Base-by-base conservation (phyloP, 176 grass and related monocot genomes). In the Carex scoparia region DNA sequence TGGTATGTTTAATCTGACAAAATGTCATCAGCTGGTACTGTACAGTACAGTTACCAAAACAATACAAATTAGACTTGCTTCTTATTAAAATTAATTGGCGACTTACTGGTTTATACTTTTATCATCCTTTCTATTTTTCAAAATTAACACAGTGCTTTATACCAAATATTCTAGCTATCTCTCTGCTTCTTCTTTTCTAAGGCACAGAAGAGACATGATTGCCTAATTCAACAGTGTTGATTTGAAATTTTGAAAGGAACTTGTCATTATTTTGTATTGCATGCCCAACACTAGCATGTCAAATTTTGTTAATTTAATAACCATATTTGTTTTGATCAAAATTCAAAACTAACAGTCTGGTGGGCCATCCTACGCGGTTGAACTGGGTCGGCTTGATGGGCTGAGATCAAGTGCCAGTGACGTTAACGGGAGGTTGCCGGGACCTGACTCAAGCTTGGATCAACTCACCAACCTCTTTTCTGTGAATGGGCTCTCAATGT, bases 371-470 rank as follows among this genome's bases (percentile, higher is more conserved):
- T 98, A 94, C 80, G 58, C 81, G 2, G 92, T 98, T 79, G 95
- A 94, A 84, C 79, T 98, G 44, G 95, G 95, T 31, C 80, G 95
- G 80, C 31, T 94, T 88, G 91, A 98, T 38, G 95, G 95, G 76
- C 89, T 98, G 84, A 90, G 88, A 38, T 98, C 95, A n/a, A 86
- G 86, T 64, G 80, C 92, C 35, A 89, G 48, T 49, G 87, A 85
- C 51, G 91, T 93, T 2, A 84, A 89, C 54, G 92, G 95, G 68
- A 98, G 72, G 49, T 86, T 98, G 84, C 95, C 92, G 54, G 91
- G 89, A 78, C 91, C 95, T 76, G 85, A 82, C 28, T 86, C 87
- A 81, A 66, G 87, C 81, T 66, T 98, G 59, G 84, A 94, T 85
- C 92, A 98, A 87, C 91, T 98, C 1, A 91, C 86, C 35, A 42